phyloP scores from a whole-genome alignment of 148 eudicot genomes.

The Fallopia convolvulus region DNA sequence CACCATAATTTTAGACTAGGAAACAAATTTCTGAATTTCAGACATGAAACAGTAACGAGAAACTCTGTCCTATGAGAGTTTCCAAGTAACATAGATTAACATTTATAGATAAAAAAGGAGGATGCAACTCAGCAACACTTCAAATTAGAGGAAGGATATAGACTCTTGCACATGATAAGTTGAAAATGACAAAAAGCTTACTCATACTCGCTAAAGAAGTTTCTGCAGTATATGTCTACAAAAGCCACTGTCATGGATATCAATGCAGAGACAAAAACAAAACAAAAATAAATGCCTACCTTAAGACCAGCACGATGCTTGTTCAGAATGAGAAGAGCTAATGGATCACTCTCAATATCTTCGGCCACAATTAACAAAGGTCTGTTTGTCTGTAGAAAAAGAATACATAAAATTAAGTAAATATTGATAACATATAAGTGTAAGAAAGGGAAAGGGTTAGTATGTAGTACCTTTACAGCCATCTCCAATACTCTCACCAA shows the following conservation, averaged over 20 bases:
- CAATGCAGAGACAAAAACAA: constrained; percentile 5
- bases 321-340: constrained; percentile 73
- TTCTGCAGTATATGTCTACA: not conserved
- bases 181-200: not conserved
- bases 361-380: constrained; percentile 87
- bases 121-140: not conserved
- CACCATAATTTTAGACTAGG: too few relatives aligned
- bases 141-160: not conserved
- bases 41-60: too few relatives aligned
- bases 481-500: constrained; percentile 73
- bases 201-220: not conserved
- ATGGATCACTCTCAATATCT: constrained; percentile 81
- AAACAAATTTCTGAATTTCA: too few relatives aligned
- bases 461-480: constrained; percentile 53
- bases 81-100: not conserved
- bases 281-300: constrained; percentile 51
- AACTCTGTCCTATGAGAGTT: too few relatives aligned
- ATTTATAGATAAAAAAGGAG: not conserved
- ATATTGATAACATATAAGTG: not conserved
- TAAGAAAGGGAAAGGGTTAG: constrained; percentile 10
- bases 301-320: constrained; percentile 83
- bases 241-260: not conserved
- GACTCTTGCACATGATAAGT: not conserved
- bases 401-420: constrained; percentile 14
- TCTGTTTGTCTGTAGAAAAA: constrained; percentile 37